These are phyloP conservation scores for Naegleria fowleri DNA, from an alignment of 208 protist species.

Conservation along the genomic window DNA sequence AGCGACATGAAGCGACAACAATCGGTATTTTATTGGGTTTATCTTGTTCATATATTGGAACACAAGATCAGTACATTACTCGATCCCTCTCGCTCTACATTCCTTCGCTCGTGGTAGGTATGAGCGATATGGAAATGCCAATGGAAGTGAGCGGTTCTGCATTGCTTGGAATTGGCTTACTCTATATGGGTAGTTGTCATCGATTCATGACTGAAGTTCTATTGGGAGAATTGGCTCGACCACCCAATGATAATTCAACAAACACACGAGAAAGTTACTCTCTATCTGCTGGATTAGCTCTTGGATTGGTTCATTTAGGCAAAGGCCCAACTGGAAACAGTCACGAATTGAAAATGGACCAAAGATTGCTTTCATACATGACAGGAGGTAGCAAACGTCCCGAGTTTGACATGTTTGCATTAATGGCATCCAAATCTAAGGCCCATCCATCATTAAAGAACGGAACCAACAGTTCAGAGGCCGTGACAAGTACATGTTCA, in stretches of 20 bases:
- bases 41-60: conserved; percentile 45
- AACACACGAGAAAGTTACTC: conserved; percentile 44
- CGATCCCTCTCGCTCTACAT: conserved; percentile 67
- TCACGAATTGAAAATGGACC: conserved; percentile 47
- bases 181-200: conserved; percentile 54
- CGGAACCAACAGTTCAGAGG: not conserved
- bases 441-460: not conserved
- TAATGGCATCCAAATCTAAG: not conserved
- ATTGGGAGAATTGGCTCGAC: conserved; percentile 52
- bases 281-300: conserved; percentile 50
- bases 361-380: conserved; percentile 49
- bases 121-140: conserved; percentile 55
- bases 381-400: conserved; percentile 21
- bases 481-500: conserved; percentile 28
- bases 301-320: conserved; percentile 50
- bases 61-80: conserved; percentile 51
- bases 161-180: conserved; percentile 63
- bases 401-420: not conserved
- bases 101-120: conserved; percentile 55
- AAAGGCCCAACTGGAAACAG: conserved; percentile 31
- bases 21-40: conserved; percentile 64
- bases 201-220: conserved; percentile 61
- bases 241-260: conserved; percentile 41
- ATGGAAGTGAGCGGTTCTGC: conserved; percentile 40
- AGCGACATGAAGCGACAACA: conserved; percentile 54